phyloP scores from a whole-genome alignment of 1,284 basidiomycete species.

The Acaromyces ingoldii region DNA sequence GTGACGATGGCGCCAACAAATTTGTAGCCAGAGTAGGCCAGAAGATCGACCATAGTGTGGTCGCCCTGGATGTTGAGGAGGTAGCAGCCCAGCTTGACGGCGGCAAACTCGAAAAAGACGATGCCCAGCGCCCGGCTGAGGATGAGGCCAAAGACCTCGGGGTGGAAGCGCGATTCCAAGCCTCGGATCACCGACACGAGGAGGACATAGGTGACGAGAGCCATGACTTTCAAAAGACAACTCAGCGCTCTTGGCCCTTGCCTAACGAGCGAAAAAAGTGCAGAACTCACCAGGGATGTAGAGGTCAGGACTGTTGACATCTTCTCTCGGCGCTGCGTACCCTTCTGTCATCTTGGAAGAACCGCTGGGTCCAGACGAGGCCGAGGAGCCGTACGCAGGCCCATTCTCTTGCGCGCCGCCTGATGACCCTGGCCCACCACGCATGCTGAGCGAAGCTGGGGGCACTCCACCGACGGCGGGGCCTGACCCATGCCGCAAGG shows the following conservation, averaged over 20 bases:
- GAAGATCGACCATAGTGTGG: conserved; percentile 58
- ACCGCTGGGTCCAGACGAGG: not conserved
- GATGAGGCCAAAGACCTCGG: conserved; percentile 79
- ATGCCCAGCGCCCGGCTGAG: conserved; percentile 66
- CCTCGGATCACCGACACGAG: conserved; percentile 75
- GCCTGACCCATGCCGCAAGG: conserved; percentile 23
- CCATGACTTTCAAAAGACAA: conserved; percentile 66
- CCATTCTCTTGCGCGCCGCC: no score
- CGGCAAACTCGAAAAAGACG: conserved; percentile 65
- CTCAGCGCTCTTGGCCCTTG: not conserved
- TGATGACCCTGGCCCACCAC: no score
- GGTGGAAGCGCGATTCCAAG: conserved; percentile 76
- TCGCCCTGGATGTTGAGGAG: conserved; percentile 75
- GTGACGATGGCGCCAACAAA: conserved; percentile 62
- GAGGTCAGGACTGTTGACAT: conserved; percentile 90
- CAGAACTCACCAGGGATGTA: conserved; percentile 82
- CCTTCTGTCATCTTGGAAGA: conserved; percentile 13
- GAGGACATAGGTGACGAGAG: conserved; percentile 90
- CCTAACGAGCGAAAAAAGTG: not conserved
- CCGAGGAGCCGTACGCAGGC: no score
- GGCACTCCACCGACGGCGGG: conserved; percentile 3
- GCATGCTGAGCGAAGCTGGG: no score
- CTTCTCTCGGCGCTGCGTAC: conserved; percentile 83
- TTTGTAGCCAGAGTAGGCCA: conserved; percentile 87
- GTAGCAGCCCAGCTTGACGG: conserved; percentile 86